Base-by-base conservation (phyloP, 306 rosid genomes). In the Echinosophora koreensis region DNA sequence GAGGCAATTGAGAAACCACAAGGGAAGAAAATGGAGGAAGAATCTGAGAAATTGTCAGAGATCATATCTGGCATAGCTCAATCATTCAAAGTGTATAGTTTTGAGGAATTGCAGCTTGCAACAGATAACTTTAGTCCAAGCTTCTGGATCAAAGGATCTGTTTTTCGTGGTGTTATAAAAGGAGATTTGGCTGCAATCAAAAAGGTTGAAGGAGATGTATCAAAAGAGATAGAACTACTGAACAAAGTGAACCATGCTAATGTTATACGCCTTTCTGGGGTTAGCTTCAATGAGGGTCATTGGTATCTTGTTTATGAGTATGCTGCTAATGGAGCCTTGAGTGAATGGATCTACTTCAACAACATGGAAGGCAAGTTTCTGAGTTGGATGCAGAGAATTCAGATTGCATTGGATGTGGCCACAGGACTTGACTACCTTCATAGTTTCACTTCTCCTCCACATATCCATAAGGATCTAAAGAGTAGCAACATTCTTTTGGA, bases 301-400 rank as follows among this genome's bases (percentile, higher is more conserved):
- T 92, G 97, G 97, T 95, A 86, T 66, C 90, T 95, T 63, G 90
- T 92, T 66, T 92, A 81, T 38, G 97, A 92, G 72, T 90, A 90
- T 78, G 97, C 92, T 77, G 80, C 88, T 1, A 92, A 92, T 77
- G 97, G 97, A 56, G 49, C 89, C 46, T 87, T 95, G 73, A 90
- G 88, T 72, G 95, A 84, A 13, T 90, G 97, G 97, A 86, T 95
- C 61, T 83, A 71, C 49, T 38, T 63, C 38, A 77, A 72, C 72
- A 78, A 38, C 22, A 59, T 49, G 5, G 68, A 80, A 51, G 89
- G 73, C 1, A 92, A 81, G 51, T 62, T 83, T 67, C 76, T 92
- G 66, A 89, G 61, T 80, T 95, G 98, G 97, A 82, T 57, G 0
- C 95, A 88, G 72, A 88, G 97, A 73, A 78, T 90, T 12, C 93